These are phyloP conservation scores for Alloteropsis angusta DNA, from an alignment of 202 grass and related monocot genomes.

Conservation along the genomic window DNA sequence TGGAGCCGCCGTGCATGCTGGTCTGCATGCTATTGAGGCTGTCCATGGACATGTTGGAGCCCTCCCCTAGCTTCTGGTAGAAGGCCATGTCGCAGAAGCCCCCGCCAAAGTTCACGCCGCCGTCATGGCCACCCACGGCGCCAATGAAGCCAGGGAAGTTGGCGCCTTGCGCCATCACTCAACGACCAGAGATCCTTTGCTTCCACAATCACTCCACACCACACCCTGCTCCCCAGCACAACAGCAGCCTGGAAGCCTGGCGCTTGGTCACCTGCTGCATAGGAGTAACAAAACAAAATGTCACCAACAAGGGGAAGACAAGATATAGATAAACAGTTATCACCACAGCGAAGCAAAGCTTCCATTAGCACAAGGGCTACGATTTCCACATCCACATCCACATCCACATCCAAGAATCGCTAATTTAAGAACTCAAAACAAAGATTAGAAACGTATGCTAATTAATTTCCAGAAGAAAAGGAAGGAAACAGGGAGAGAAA, in stretches of 20 bases:
- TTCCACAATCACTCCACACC: not conserved
- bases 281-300: not conserved
- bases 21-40: constrained; percentile 77
- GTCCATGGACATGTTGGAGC: constrained; percentile 75
- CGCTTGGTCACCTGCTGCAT: constrained; percentile 24
- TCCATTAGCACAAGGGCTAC: not conserved
- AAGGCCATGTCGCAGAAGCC: constrained; percentile 63
- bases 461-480: not conserved
- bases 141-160: constrained; percentile 53
- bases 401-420: not conserved
- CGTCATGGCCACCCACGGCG: constrained; percentile 27
- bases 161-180: constrained; percentile 42
- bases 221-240: not conserved
- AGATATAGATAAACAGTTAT: not conserved
- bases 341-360: not conserved
- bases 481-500: not conserved
- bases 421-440: not conserved
- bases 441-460: not conserved
- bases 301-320: not conserved
- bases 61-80: constrained; percentile 84
- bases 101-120: constrained; percentile 16
- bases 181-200: not conserved
- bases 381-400: not conserved
- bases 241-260: not conserved
- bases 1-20: constrained; percentile 55